Evolutionary conservation across 495 filamentous ascomycete species (phyloP), one percentile per base, ranked within the genome.

Genomic region (Penicillium cataractarum): DNA sequence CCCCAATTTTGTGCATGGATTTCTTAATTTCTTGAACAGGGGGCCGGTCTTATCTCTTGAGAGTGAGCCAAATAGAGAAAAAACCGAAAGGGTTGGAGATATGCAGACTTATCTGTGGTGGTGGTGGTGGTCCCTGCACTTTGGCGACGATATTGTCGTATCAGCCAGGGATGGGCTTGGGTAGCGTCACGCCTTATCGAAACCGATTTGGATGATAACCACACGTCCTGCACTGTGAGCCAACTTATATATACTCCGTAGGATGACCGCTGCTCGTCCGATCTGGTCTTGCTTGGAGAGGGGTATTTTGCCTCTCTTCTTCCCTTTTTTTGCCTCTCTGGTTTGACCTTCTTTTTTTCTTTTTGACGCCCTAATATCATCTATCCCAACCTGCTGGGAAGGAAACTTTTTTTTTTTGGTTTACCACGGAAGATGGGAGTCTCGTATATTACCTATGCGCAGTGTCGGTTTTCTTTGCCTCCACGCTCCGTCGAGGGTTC

Each of bases 101-200:
- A 54, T 32, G 55, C 46, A 50, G 24, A 50, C 46, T 50, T 50
- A 50, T 50, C 46, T 22, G 21, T n/a, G 44, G 13, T 31, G 29
- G 29, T 31, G 39, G 9, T 29, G 46, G 9, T 29, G 46, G 21
- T 22, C 42, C 42, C 42, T 50, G 46, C 26, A n/a, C n/a, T n/a
- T 50, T 50, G 46, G 46, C 46, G 42, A 46, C 12, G 42, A 46
- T 46, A 10, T 51, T 9, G 33, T 54, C 58, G 52, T 61, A 65
- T 60, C 65, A 27, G 37, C 52, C 59, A 57, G 52, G 52, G 58
- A 21, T 60, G 27, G 31, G 32, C 48, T 62, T 62, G 52, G 55
- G 50, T 60, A 57, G 63, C 59, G 63, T 68, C 63, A 65, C 59
- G 37, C 50, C 64, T 69, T 69, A 69, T 69, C 67, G 55, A 69